A percentile compares a stretch with the other conserved stretches of the same genome.
phyloP scores from a whole-genome alignment of 768 basidiomycete species.

The Lentinula detonsa region DNA sequence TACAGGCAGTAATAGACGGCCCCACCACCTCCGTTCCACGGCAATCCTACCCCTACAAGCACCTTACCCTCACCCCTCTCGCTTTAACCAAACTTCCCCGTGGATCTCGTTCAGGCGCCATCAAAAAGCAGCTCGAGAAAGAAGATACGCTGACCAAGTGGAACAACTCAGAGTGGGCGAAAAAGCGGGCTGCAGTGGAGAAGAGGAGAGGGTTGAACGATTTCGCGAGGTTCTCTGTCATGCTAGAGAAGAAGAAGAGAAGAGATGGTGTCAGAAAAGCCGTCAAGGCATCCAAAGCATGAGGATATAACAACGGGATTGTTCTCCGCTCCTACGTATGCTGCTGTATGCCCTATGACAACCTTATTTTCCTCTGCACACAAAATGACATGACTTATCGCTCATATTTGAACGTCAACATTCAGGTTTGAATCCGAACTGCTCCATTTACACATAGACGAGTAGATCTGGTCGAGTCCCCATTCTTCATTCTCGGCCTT shows the following conservation, averaged over 20 bases:
- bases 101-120: slow-evolving; percentile 70
- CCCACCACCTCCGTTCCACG: slow-evolving; percentile 89
- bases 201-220: slow-evolving; percentile 77
- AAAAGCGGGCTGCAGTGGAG: slow-evolving; percentile 72
- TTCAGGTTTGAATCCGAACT: too few relatives aligned
- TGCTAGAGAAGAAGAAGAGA: slow-evolving; percentile 85
- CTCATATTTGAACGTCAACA: background rate
- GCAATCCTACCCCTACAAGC: slow-evolving; percentile 87
- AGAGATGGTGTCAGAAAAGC: slow-evolving; percentile 73
- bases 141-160: slow-evolving; percentile 82
- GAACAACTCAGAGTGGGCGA: slow-evolving; percentile 84
- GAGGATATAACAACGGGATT: slow-evolving; percentile 26
- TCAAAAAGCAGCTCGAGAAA: slow-evolving; percentile 87
- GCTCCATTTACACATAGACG: too few relatives aligned
- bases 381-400: background rate
- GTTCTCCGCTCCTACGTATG: background rate
- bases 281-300: slow-evolving; percentile 40
- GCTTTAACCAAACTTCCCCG: slow-evolving; percentile 81
- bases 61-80: slow-evolving; percentile 87
- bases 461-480: too few relatives aligned
- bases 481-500: too few relatives aligned
- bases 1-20: slow-evolving; percentile 91
- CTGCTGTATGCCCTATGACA: background rate
- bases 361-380: background rate
- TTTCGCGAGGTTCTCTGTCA: slow-evolving; percentile 86